Percentiles rank a stretch among this genome's conserved stretches.
These are phyloP conservation scores for Ricinus communis DNA, from an alignment of 345 rosid species.

Conservation along the genomic window DNA sequence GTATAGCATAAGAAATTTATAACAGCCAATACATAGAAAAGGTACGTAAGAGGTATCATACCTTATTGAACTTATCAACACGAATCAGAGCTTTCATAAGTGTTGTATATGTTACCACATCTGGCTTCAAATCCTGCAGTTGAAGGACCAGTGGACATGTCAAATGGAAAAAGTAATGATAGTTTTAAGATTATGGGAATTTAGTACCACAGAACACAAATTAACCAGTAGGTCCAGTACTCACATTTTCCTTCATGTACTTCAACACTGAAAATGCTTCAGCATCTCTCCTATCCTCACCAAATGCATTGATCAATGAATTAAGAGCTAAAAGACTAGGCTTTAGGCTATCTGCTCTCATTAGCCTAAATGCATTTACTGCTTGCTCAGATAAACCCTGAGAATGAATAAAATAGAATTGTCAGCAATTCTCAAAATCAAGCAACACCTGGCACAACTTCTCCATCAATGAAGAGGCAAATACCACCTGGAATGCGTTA, in stretches of 20 bases:
- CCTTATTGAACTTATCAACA: conserved; percentile 81
- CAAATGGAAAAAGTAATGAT: conserved; percentile 8
- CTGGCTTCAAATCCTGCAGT: conserved; percentile 82
- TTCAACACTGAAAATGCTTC: conserved; percentile 93
- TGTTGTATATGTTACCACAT: conserved; percentile 92
- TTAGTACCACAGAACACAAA: background rate
- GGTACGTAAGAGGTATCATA: conserved; percentile 18
- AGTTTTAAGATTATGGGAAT: conserved; percentile 4
- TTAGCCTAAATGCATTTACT: conserved; percentile 75
- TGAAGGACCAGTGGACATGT: conserved; percentile 25
- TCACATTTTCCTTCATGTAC: conserved; percentile 91
- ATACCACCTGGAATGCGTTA: background rate
- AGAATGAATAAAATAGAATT: conserved; percentile 9
- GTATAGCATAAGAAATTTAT: background rate
- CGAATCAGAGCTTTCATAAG: conserved; percentile 94
- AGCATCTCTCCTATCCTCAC: conserved; percentile 85
- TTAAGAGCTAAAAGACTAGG: conserved; percentile 87
- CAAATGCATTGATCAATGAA: conserved; percentile 92
- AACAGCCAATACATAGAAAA: background rate
- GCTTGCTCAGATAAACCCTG: conserved; percentile 97
- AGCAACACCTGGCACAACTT: background rate
- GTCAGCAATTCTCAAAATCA: background rate
- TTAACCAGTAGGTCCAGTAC: conserved; percentile 2
- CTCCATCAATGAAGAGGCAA: background rate
- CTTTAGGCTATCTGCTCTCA: conserved; percentile 85